Evolutionary conservation across 2,329 filamentous ascomycete genomes (phyloP).

Genomic region (Diatrype stigma): DNA sequence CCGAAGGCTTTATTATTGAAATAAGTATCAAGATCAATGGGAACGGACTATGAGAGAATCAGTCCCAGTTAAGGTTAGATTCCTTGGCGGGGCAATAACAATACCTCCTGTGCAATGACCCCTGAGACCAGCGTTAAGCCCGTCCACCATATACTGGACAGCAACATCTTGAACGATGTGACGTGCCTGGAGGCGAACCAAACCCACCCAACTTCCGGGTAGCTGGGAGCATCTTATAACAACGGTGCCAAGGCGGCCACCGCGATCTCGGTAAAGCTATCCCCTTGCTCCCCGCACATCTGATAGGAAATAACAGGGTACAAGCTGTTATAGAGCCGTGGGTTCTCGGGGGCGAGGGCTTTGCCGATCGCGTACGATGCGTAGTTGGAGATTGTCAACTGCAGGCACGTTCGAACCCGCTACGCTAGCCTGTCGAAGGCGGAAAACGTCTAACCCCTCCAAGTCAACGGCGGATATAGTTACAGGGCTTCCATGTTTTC

Average conservation of each 20-base stretch:
- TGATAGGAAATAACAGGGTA: not conserved
- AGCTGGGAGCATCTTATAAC: not conserved
- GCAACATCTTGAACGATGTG: not conserved
- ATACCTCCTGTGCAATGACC: not conserved
- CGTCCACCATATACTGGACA: not conserved
- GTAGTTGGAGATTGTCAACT: not conserved
- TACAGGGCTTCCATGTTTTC: not conserved
- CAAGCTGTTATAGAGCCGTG: not conserved
- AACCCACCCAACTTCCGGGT: not conserved
- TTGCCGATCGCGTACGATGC: not conserved
- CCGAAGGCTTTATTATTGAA: conserved; percentile 48
- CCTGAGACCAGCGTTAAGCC: not conserved
- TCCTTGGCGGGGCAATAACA: not conserved
- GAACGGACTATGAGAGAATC: conserved; percentile 19
- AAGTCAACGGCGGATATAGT: not conserved
- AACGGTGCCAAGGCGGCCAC: not conserved
- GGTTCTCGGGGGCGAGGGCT: not conserved
- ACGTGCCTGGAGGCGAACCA: not conserved
- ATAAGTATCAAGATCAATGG: conserved; percentile 28
- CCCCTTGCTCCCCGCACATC: not conserved
- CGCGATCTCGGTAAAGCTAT: not conserved
- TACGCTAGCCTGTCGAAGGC: not conserved
- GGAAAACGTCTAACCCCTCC: not conserved
- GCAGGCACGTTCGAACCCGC: not conserved
- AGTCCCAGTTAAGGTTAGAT: not conserved